These are phyloP conservation scores for Fulvia fulva DNA, from an alignment of 2,329 filamentous ascomycete genomes.

Conservation along the genomic window DNA sequence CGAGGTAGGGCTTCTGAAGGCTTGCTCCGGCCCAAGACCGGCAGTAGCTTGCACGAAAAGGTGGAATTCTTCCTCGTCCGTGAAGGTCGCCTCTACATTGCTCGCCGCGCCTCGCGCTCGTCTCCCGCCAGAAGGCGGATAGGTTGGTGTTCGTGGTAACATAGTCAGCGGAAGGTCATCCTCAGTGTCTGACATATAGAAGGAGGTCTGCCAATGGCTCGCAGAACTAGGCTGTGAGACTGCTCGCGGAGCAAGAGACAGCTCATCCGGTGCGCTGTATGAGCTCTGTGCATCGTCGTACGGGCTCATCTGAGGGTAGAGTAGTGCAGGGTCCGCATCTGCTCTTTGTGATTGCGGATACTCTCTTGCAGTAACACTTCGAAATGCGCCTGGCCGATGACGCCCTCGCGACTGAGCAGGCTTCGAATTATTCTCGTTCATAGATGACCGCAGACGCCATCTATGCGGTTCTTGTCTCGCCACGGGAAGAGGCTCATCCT, in stretches of 20 bases:
- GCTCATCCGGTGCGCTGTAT: slow-evolving; percentile 11
- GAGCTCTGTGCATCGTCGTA: slow-evolving; percentile 16
- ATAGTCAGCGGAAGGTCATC: slow-evolving; percentile 10
- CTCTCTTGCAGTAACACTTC: not conserved
- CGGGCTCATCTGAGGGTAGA: slow-evolving; percentile 26
- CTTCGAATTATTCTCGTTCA: not conserved
- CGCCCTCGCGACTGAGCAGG: not conserved
- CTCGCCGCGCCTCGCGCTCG: slow-evolving; percentile 13
- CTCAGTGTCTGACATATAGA: slow-evolving; percentile 1
- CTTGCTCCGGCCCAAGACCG: slow-evolving; percentile 27
- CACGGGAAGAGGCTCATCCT: not conserved
- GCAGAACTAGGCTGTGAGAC: slow-evolving; percentile 28
- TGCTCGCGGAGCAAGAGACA: slow-evolving; percentile 15
- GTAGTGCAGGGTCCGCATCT: slow-evolving; percentile 10
- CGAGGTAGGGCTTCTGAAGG: slow-evolving; percentile 8
- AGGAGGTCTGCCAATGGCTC: slow-evolving; percentile 6
- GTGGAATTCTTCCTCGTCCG: slow-evolving; percentile 29
- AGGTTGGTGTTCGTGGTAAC: slow-evolving; percentile 19
- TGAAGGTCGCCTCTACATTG: slow-evolving; percentile 25
- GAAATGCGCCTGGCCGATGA: not conserved
- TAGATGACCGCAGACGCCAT: not conserved
- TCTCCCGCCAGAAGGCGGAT: slow-evolving; percentile 15
- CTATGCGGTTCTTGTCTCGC: not conserved
- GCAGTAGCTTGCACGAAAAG: slow-evolving; percentile 33
- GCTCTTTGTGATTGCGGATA: slow-evolving; percentile 4